Base-by-base conservation (phyloP, 2,329 filamentous ascomycete species). In the Paraphaeosphaeria sporulosa region DNA sequence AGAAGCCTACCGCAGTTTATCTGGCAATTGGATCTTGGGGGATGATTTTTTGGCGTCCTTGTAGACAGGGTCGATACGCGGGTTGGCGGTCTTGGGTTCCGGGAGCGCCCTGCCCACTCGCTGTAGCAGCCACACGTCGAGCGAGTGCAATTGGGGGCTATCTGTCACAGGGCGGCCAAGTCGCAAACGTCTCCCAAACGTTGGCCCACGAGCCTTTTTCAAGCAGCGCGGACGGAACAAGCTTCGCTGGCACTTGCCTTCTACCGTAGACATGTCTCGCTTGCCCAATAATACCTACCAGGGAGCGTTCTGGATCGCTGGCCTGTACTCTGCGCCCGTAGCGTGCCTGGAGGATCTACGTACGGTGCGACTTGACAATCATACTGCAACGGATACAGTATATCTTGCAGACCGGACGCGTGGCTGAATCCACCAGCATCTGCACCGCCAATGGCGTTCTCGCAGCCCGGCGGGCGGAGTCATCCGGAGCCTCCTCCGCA, bases 121-220 rank as follows among this genome's bases (percentile, higher is more conserved):
- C 43, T 19, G 38, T 50, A 23, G 10, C n/a, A 34, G 44, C 46
- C 55, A 57, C 55, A 36, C 51, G 44, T 30, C 25, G n/a, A 44
- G 55, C 36, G 44, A 19, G 46, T 23, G 46, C 46, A 43, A 57
- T 51, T 57, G 55, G 55, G 50, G 50, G 50, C 21, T n/a, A 19
- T 4, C 1, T 17, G 50, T 52, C 50, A 42, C 50, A 36, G 19
- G 7, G 5, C 17, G 36, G 36, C 50, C 21, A 52, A 52, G 38
- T 21, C 17, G 51, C 25, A 25, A 54, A 54, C 25, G 1, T 25
- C 8, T 40, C 23, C 50, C 50, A 43, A 53, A 15, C 12, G 38
- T 19, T 44, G 25, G 38, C 38, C 38, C 51, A 54, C 49, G 36
- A 17, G 49, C 12, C 49, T 27, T 5, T 27, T 52, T 52, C 21